Conservation (phyloP, 768 basidiomycete genomes). For the Agaricus blazei region DNA sequence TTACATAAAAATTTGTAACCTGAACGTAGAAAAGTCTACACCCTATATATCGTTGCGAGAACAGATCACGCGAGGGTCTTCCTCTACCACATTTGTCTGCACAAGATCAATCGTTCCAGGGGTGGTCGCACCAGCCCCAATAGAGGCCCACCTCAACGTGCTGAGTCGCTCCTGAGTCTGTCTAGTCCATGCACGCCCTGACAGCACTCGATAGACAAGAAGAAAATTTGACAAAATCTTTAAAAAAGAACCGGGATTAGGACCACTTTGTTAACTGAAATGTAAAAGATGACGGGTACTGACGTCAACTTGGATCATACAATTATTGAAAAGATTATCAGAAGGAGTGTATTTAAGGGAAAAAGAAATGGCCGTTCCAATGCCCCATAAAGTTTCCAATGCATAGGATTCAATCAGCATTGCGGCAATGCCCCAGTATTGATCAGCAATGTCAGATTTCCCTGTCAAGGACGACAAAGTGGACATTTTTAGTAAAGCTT, state of each 20-base stretch:
- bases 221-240: not conserved
- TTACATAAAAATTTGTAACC: too few species aligned
- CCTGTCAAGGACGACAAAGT: not conserved
- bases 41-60: too few species aligned
- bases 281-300: not conserved
- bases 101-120: too few species aligned
- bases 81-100: too few species aligned
- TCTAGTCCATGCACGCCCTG: not conserved
- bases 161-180: not conserved
- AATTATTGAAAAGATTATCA: not conserved
- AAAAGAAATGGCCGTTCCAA: not conserved
- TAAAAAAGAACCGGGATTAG: not conserved
- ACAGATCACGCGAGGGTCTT: too few species aligned
- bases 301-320: not conserved
- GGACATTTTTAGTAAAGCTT: not conserved
- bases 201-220: not conserved
- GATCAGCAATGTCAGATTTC: not conserved
- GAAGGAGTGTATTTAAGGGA: not conserved
- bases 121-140: too few species aligned
- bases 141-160: not conserved
- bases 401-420: conserved; percentile 4
- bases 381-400: not conserved
- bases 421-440: not conserved
- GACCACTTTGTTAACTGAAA: not conserved
- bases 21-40: too few species aligned